Evolutionary conservation across 2,329 filamentous ascomycete species (phyloP), one percentile per base, ranked within the genome.

Genomic region (Botrytis paeoniae): DNA sequence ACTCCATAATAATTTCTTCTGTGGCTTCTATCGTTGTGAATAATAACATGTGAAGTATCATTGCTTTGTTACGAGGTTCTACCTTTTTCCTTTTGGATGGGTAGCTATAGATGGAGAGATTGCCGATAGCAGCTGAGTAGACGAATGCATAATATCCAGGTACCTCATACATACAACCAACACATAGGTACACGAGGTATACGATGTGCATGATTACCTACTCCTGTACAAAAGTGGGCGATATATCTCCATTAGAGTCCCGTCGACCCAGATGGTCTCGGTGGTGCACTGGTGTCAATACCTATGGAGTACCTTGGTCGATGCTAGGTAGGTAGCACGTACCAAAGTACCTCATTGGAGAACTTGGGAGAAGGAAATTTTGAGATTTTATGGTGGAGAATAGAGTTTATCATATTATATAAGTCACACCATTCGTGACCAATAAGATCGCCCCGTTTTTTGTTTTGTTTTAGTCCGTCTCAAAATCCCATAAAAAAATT

Each of bases 401-500:
- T 64, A 9, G 41, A 32, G 41, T 51, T 51, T 65, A 18, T 12
- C 35, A 54, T 29, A 8, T 54, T 29, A n/a, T 35, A 68, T 57
- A 57, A 29, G 51, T 29, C 51, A 9, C 1, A 8, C 7, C 51
- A 18, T 18, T 18, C 3, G 3, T 14, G 7, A 18, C 64, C 64
- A 68, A 68, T 68, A 3, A 57, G 22, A 29, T 1, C 1, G 14
- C 29, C 20, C 8, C 14, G 2, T 41, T 54, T 54, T 39, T 39
- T 1, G 2, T 6, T 29, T 39, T 9, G 8, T 18, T 29, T 22
- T 32, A 22, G 22, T 57, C 35, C 25, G 3, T 68, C 51, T 29
- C n/a, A 18, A 68, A 68, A 68, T 68, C 48, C 65, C 48, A 68
- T 68, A 25, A 18, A 51, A 51, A 51, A 39, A 32, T 39, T 16